Evolutionary conservation across 2,329 filamentous ascomycete genomes (phyloP), one percentile per base, ranked within the genome.

Genomic region (Colletotrichum zoysiae): DNA sequence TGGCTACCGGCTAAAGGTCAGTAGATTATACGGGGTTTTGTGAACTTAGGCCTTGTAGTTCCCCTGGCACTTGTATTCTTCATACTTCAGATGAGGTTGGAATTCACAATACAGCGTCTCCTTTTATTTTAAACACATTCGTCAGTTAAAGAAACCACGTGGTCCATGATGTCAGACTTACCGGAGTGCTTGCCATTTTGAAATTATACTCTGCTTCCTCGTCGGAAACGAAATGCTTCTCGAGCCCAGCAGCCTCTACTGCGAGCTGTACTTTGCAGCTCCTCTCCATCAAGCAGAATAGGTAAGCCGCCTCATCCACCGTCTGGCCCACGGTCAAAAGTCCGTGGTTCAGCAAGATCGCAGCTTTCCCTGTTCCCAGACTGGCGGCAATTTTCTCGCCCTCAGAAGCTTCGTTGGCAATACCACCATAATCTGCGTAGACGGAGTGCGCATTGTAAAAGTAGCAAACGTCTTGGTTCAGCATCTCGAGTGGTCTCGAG

Each of bases 251-350:
- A 0, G 88, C 88, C 77, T 91, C 89, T 4, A 86, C 86, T 73
- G 85, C 78, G 35, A 91, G 79, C 77, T 91, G 89, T 3, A 89
- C 82, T 64, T 89, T 85, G 77, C 92, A 93, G 12, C 86, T 88
- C 40, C 88, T 85, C 78, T 94, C 92, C 80, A 93, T 85, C 3
- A 90, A 82, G 0, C 88, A 89, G 78, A 92, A 93, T 64, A 93
- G 79, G 78, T 89, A 93, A 0, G 90, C 91, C 0, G 92, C 92
- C 79, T 94, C 92, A 74, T 94, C 92, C 1, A 94, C 91, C 0
- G 91, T 93, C 6, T 79, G 76, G 0, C 92, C 92, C 0, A 92
- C 91, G 0, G 91, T 93, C 57, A 94, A 76, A 6, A 94, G 80
- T 0, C 92, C 92, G 75, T 94, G 92, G 77, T 94, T 94, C 70